Conservation (phyloP, 768 basidiomycete species). For the Phlegmacium glaucopus region DNA sequence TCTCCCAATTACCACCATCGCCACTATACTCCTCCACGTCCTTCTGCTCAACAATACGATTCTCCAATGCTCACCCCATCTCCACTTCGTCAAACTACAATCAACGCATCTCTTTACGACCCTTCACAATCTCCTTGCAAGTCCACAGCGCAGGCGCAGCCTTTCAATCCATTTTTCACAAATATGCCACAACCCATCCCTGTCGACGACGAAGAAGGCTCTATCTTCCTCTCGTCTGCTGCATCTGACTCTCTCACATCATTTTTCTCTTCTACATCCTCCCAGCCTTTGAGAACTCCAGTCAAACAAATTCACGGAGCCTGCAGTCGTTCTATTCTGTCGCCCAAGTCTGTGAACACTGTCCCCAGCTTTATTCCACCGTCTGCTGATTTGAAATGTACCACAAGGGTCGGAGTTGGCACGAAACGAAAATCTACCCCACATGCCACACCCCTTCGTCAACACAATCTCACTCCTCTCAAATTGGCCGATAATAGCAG, state of each 20-base stretch:
- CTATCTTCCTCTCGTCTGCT: conserved; percentile 52
- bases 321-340: conserved; percentile 40
- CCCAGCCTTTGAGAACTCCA: conserved; percentile 57
- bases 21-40: conserved; percentile 34
- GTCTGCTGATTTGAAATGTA: conserved; percentile 16
- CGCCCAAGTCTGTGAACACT: conserved; percentile 31
- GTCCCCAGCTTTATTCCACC: conserved; percentile 16
- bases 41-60: conserved; percentile 37
- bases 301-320: conserved; percentile 47
- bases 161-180: conserved; percentile 28
- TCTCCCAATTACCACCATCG: conserved; percentile 31
- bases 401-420: conserved; percentile 40
- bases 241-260: conserved; percentile 30
- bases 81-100: conserved; percentile 45
- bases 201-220: conserved; percentile 54
- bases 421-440: conserved; percentile 65
- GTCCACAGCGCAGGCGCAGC: conserved; percentile 39
- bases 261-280: conserved; percentile 40
- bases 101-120: conserved; percentile 35
- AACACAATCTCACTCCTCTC: conserved; percentile 45
- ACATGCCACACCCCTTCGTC: conserved; percentile 54
- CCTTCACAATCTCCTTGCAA: conserved; percentile 50
- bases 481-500: conserved; percentile 38
- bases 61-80: conserved; percentile 66
- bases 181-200: conserved; percentile 41